phyloP scores from a whole-genome alignment of 306 rosid genomes.

The Fragaria vesca region DNA sequence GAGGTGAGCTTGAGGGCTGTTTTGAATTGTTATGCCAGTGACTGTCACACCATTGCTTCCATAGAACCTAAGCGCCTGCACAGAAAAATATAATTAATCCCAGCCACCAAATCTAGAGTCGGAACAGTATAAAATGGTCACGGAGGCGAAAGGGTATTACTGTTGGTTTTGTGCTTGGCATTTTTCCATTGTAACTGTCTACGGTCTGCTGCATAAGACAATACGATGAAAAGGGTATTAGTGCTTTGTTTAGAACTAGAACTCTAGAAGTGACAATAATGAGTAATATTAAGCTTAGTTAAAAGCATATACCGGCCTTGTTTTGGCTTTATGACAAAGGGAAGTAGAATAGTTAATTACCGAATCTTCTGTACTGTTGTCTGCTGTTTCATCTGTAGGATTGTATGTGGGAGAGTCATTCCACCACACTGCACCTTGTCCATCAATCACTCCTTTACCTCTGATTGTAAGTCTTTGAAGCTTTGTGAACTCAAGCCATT shows the following conservation, averaged over 20 bases:
- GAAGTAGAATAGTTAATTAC: not conserved
- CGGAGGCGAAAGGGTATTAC: constrained; percentile 28
- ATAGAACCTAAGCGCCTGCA: constrained; percentile 70
- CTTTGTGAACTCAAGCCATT: constrained; percentile 70
- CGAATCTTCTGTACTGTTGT: not conserved
- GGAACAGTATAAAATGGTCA: not conserved
- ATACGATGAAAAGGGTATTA: not conserved
- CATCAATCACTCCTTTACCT: constrained; percentile 78
- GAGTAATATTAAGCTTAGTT: not conserved
- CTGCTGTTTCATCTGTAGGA: constrained; percentile 26
- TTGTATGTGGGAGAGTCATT: constrained; percentile 35
- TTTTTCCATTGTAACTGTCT: constrained; percentile 20
- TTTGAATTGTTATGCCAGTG: constrained; percentile 65
- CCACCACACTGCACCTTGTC: constrained; percentile 89
- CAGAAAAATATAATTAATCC: not conserved
- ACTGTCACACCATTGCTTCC: constrained; percentile 61
- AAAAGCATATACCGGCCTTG: constrained; percentile 13
- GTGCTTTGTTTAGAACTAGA: constrained; percentile 1
- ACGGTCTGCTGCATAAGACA: constrained; percentile 13
- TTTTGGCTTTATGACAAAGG: not conserved
- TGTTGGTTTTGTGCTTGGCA: constrained; percentile 64
- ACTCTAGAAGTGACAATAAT: not conserved
- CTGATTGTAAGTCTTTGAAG: constrained; percentile 45
- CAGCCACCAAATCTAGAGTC: not conserved
- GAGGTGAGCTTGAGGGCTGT: constrained; percentile 68